Evolutionary conservation across 306 rosid genomes (phyloP).

Genomic region (Castanea crenata): DNA sequence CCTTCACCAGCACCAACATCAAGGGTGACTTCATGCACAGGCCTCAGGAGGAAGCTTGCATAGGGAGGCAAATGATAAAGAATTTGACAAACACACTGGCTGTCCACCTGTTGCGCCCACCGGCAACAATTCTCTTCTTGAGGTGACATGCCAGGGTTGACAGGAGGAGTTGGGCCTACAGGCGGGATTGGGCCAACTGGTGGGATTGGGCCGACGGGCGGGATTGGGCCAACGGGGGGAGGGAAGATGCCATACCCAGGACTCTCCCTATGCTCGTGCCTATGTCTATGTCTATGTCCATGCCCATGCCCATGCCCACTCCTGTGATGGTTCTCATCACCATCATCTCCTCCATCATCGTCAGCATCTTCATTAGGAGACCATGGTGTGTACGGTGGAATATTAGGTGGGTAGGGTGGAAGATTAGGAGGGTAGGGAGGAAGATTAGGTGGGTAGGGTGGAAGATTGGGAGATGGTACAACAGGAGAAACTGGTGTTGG

Average conservation of each 20-base stretch:
- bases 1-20: slow-evolving; percentile 31
- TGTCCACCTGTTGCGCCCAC: slow-evolving; percentile 64
- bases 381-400: too few relatives aligned
- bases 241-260: too few relatives aligned
- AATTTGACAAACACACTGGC: slow-evolving; percentile 66
- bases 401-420: slow-evolving; percentile 9
- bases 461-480: neutral
- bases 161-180: too few relatives aligned
- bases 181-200: too few relatives aligned
- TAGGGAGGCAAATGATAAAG: slow-evolving; percentile 55
- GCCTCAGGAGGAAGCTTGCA: slow-evolving; percentile 59
- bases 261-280: slow-evolving; percentile 9
- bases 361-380: neutral
- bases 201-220: too few relatives aligned
- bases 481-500: slow-evolving; percentile 27
- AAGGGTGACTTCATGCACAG: slow-evolving; percentile 55
- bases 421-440: neutral
- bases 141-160: neutral
- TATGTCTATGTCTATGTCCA: neutral
- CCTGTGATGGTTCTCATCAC: neutral
- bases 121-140: slow-evolving; percentile 66
- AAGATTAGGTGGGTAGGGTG: slow-evolving; percentile 7
- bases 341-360: neutral
- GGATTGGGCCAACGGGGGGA: too few relatives aligned
- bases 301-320: slow-evolving; percentile 22